These are phyloP conservation scores for Sphaerulina vaccinii DNA, from an alignment of 2,329 filamentous ascomycete species.

Conservation along the genomic window DNA sequence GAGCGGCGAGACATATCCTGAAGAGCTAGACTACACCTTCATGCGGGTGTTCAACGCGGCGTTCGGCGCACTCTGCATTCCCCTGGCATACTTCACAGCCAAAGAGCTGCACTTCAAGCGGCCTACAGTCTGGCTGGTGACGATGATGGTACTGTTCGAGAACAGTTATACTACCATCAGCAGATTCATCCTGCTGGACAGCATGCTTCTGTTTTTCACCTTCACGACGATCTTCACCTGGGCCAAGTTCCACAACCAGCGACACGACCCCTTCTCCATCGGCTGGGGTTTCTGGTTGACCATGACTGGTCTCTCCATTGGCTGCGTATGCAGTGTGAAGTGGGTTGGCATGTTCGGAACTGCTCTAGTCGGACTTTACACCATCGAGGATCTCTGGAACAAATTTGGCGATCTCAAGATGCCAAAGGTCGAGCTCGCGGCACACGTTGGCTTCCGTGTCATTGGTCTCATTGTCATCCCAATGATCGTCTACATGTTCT, in stretches of 20 bases:
- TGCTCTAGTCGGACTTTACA: conserved; percentile 91
- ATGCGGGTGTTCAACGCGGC: conserved; percentile 98
- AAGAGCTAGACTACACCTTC: conserved; percentile 93
- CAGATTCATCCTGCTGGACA: conserved; percentile 95
- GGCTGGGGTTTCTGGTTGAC: conserved; percentile 96
- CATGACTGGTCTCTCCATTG: conserved; percentile 91
- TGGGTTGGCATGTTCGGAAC: conserved; percentile 96
- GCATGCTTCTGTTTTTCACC: conserved; percentile 98
- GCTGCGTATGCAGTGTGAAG: conserved; percentile 97
- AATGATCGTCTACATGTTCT: conserved; percentile 88
- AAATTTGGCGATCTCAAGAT: conserved; percentile 95
- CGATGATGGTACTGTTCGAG: conserved; percentile 95
- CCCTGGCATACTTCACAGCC: conserved; percentile 92
- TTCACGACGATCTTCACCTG: conserved; percentile 96
- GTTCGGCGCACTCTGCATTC: conserved; percentile 89
- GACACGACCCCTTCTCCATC: conserved; percentile 77
- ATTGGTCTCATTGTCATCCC: conserved; percentile 86
- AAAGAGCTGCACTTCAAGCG: conserved; percentile 83
- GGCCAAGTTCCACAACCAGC: conserved; percentile 91
- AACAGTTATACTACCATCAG: conserved; percentile 99
- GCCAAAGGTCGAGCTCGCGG: conserved; percentile 71
- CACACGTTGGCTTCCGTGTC: conserved; percentile 77
- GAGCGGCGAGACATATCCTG: conserved; percentile 91
- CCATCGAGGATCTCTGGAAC: conserved; percentile 93
- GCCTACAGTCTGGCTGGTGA: conserved; percentile 89